Percentiles rank a stretch among this genome's conserved stretches.
phyloP scores from a whole-genome alignment of 2,329 filamentous ascomycete species.

The Amauroascus verrucosus region DNA sequence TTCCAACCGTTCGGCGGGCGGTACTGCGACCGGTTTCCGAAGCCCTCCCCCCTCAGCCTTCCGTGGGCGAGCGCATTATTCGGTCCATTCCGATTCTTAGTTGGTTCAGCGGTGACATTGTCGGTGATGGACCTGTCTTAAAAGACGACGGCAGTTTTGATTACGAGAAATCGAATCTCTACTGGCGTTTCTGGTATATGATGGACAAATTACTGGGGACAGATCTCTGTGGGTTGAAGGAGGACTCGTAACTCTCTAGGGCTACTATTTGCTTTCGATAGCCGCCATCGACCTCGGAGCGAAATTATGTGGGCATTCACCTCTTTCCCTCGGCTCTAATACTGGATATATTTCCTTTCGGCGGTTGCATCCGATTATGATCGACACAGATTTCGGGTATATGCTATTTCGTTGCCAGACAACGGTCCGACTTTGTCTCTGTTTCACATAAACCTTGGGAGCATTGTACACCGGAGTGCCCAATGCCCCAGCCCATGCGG shows the following conservation, averaged over 20 bases:
- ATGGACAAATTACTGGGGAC: constrained; percentile 48
- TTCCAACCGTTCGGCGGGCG: constrained; percentile 56
- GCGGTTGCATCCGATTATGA: background rate
- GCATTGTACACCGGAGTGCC: background rate
- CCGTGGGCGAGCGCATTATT: constrained; percentile 53
- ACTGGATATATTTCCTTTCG: no score
- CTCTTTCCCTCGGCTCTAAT: background rate
- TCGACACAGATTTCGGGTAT: background rate
- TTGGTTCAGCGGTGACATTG: constrained; percentile 55
- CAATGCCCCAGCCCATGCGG: no score
- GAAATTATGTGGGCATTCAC: no score
- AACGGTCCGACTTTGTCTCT: no score
- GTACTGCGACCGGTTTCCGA: constrained; percentile 58
- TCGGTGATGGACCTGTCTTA: constrained; percentile 38
- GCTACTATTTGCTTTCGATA: background rate
- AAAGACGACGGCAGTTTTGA: constrained; percentile 51
- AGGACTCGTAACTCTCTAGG: constrained; percentile 33
- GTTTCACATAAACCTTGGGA: no score
- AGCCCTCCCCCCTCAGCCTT: constrained; percentile 59
- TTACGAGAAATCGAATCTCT: constrained; percentile 52
- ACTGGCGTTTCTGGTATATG: constrained; percentile 52
- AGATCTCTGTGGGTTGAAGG: constrained; percentile 51
- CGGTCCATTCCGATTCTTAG: constrained; percentile 58
- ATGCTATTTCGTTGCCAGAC: background rate
- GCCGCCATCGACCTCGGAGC: background rate